Conservation (phyloP, 2,329 filamentous ascomycete species). For the Fusarium marasasianum region DNA sequence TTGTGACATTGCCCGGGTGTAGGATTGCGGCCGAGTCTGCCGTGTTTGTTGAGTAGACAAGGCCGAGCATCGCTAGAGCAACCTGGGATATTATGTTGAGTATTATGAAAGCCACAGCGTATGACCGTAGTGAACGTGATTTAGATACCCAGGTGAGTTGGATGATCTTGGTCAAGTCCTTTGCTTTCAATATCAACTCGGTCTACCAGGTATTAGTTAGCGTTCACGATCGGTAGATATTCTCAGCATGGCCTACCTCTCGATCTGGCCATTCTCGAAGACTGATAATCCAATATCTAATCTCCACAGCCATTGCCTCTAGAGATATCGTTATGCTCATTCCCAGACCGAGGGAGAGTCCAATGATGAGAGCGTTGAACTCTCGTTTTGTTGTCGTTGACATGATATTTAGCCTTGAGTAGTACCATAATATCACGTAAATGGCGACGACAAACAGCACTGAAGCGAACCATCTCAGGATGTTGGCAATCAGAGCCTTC, state of each 20-base stretch:
- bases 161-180: constrained; percentile 34
- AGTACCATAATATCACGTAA: constrained; percentile 28
- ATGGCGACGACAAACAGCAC: constrained; percentile 27
- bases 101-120: constrained; percentile 30
- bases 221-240: not conserved
- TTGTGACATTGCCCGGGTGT: constrained; percentile 46
- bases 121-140: constrained; percentile 23
- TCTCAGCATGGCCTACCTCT: constrained; percentile 47
- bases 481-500: constrained; percentile 18
- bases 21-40: constrained; percentile 48
- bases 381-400: constrained; percentile 47
- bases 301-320: constrained; percentile 54
- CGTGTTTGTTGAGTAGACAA: constrained; percentile 54
- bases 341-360: constrained; percentile 47
- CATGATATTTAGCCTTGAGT: constrained; percentile 26
- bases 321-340: constrained; percentile 54
- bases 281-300: constrained; percentile 58
- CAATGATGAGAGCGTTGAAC: constrained; percentile 57
- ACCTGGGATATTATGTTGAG: constrained; percentile 48
- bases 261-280: constrained; percentile 47
- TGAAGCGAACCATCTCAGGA: constrained; percentile 30
- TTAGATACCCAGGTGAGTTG: constrained; percentile 25
- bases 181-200: constrained; percentile 32
- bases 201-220: constrained; percentile 4
- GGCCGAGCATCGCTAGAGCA: constrained; percentile 53